Evolutionary conservation across 139 green algal genomes (phyloP).

Genomic region (Gonium pectorale): DNA sequence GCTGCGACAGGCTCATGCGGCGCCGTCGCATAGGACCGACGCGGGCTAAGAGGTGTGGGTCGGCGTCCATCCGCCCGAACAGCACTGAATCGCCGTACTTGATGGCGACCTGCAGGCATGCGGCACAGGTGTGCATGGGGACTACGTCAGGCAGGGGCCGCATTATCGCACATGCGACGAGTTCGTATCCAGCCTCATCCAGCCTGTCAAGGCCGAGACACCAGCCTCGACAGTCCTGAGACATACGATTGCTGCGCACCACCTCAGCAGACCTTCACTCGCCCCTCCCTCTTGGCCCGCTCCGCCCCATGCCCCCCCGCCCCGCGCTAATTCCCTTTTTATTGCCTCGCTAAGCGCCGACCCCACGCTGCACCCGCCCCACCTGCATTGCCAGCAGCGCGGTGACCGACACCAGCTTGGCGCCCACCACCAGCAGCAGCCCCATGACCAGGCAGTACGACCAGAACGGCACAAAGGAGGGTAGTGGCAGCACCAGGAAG

Average conservation of each 20-base stretch:
- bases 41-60: background rate
- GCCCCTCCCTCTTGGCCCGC: background rate
- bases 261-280: background rate
- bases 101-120: constrained; percentile 19
- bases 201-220: too few relatives aligned
- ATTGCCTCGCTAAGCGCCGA: background rate
- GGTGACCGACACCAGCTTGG: constrained; percentile 26
- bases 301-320: background rate
- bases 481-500: constrained; percentile 26
- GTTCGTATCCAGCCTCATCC: background rate
- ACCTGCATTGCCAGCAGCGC: constrained; percentile 30
- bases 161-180: background rate
- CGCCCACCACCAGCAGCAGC: constrained; percentile 36
- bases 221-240: too few relatives aligned
- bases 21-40: background rate
- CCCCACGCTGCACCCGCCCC: too few relatives aligned
- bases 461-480: constrained; percentile 31
- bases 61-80: constrained; percentile 40
- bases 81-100: constrained; percentile 43
- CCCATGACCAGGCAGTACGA: constrained; percentile 7
- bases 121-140: background rate
- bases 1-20: constrained; percentile 14
- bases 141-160: background rate
- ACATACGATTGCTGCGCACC: too few relatives aligned
- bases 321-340: background rate